These are phyloP conservation scores for Chromosphaera perkinsii DNA, from an alignment of 208 protist genomes.

Conservation along the genomic window DNA sequence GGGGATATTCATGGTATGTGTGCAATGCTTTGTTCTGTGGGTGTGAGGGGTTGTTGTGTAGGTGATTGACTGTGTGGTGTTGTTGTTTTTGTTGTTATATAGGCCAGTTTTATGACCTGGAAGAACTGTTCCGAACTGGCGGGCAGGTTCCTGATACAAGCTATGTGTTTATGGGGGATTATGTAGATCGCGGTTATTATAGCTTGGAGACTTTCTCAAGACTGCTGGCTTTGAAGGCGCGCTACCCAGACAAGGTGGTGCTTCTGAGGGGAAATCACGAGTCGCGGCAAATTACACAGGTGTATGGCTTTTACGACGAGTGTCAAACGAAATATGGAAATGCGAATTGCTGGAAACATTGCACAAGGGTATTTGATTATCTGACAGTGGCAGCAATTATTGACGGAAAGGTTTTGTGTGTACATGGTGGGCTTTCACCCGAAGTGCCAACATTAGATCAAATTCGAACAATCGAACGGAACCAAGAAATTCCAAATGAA, in stretches of 20 bases:
- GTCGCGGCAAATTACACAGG: conserved; percentile 80
- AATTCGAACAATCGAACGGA: conserved; percentile 68
- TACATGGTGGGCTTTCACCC: conserved; percentile 76
- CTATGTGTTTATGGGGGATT: conserved; percentile 86
- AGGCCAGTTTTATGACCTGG: conserved; percentile 82
- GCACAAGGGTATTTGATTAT: conserved; percentile 75
- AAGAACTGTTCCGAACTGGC: conserved; percentile 77
- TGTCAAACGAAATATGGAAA: conserved; percentile 78
- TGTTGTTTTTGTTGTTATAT: no score
- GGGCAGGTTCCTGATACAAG: conserved; percentile 69
- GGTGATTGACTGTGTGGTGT: conserved; percentile 68
- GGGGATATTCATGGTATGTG: conserved; percentile 28
- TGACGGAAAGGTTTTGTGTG: conserved; percentile 71
- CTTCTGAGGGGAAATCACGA: conserved; percentile 88
- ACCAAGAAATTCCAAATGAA: conserved; percentile 80
- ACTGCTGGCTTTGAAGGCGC: conserved; percentile 72
- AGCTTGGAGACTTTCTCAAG: conserved; percentile 75
- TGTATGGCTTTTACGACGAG: conserved; percentile 83
- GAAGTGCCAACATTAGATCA: conserved; percentile 74
- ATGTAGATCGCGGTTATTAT: conserved; percentile 82
- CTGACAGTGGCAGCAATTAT: conserved; percentile 71
- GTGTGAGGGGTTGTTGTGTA: no score
- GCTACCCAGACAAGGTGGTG: conserved; percentile 78
- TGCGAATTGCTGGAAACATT: conserved; percentile 74
- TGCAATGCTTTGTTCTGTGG: no score